phyloP scores from a whole-genome alignment of 169 alveolate genomes.

The Cytauxzoon felis region DNA sequence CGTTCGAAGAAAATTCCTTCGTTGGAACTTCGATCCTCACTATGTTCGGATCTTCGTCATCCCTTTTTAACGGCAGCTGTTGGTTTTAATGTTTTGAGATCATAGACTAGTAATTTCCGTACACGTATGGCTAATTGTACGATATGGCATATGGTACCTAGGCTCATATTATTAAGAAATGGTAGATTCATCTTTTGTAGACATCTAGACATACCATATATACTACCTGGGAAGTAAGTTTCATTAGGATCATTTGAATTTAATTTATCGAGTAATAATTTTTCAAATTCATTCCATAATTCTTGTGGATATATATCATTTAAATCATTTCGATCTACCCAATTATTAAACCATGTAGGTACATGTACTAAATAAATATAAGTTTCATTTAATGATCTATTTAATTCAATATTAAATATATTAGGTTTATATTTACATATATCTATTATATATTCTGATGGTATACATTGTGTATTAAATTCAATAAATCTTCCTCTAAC shows the following conservation, averaged over 20 bases:
- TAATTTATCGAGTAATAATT: constrained; percentile 60
- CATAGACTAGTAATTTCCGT: constrained; percentile 46
- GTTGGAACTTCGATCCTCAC: no score
- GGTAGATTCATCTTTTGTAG: constrained; percentile 65
- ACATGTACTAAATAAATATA: constrained; percentile 59
- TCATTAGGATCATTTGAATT: constrained; percentile 48
- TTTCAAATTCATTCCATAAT: constrained; percentile 67
- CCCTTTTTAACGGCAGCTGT: background rate
- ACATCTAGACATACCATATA: constrained; percentile 77
- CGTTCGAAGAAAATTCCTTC: no score
- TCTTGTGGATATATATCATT: constrained; percentile 57
- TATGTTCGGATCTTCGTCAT: no score
- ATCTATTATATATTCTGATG: constrained; percentile 63
- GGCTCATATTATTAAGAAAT: constrained; percentile 65
- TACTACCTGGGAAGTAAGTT: constrained; percentile 71
- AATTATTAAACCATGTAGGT: constrained; percentile 50
- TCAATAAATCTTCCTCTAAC: constrained; percentile 72
- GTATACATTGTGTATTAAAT: constrained; percentile 52
- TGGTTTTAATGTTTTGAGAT: constrained; percentile 54
- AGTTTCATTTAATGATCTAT: constrained; percentile 54
- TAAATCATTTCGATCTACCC: constrained; percentile 67
- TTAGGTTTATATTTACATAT: constrained; percentile 64
- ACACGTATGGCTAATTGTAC: constrained; percentile 73
- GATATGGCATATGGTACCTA: constrained; percentile 76
- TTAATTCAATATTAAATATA: constrained; percentile 54